Percentiles rank a stretch among this genome's conserved stretches.
Conservation (phyloP, 495 filamentous ascomycete species). For the Tuber melanosporum region DNA sequence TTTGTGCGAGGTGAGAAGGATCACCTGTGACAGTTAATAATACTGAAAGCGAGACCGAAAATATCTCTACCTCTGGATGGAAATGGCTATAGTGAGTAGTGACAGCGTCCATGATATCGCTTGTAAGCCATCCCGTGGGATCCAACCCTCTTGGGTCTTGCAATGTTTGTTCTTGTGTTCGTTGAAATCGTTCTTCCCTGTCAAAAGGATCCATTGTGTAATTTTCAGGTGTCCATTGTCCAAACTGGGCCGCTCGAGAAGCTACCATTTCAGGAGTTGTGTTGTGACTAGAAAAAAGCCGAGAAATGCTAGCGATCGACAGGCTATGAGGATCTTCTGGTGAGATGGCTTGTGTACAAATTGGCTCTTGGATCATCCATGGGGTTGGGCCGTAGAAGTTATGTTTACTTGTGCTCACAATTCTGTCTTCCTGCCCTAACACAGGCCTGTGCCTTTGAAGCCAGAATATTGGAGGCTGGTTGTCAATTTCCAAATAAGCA, state of each 20-base stretch:
- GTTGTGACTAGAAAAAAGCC: neutral
- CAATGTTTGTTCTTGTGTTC: neutral
- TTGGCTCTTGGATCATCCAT: neutral
- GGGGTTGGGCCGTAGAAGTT: neutral
- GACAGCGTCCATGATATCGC: constrained; percentile 3
- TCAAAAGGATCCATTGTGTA: neutral
- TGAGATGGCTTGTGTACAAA: neutral
- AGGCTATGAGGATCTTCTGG: neutral
- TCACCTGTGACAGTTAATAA: neutral
- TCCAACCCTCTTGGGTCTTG: neutral
- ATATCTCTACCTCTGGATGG: neutral
- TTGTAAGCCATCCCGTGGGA: neutral
- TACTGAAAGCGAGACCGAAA: neutral
- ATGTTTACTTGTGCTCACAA: neutral
- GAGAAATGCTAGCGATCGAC: neutral
- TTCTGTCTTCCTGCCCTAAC: neutral
- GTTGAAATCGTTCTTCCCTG: neutral
- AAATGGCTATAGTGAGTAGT: neutral
- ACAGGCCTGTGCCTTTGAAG: neutral
- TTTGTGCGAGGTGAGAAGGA: neutral
- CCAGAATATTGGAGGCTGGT: neutral
- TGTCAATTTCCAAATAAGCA: neutral
- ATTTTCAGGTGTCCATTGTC: neutral
- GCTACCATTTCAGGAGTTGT: neutral
- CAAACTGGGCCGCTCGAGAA: neutral